These are phyloP conservation scores for Rhododendron molle DNA, from an alignment of 148 eudicot genomes.

Conservation along the genomic window DNA sequence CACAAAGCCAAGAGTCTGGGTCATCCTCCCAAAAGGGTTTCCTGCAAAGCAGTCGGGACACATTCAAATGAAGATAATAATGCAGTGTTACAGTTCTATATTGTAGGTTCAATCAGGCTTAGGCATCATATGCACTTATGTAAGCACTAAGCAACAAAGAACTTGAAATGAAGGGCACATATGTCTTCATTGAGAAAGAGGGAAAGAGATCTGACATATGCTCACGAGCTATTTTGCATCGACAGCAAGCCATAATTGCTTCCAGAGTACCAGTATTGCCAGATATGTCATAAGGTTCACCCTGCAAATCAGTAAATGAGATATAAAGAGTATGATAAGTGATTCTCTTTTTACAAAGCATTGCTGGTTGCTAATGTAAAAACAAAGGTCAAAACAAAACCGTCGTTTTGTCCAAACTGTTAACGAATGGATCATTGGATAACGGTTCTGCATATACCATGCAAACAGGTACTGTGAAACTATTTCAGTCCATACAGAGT, in stretches of 20 bases:
- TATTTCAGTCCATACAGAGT: background rate
- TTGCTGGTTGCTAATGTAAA: background rate
- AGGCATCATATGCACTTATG: background rate
- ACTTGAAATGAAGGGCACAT: background rate
- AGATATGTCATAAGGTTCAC: constrained; percentile 28
- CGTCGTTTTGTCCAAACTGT: background rate
- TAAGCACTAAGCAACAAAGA: background rate
- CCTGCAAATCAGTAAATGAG: constrained; percentile 18
- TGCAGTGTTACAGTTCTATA: background rate
- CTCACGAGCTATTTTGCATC: constrained; percentile 24
- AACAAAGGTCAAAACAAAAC: background rate
- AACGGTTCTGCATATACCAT: background rate
- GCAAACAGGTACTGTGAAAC: background rate
- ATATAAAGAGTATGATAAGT: background rate
- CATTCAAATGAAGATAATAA: background rate
- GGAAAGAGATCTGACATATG: constrained; percentile 26
- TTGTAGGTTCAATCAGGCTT: background rate
- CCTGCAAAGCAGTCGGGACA: constrained; percentile 13
- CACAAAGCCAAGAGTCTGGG: constrained; percentile 21
- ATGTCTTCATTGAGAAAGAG: background rate
- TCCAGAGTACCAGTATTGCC: constrained; percentile 27
- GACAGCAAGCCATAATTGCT: constrained; percentile 15
- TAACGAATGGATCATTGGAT: background rate
- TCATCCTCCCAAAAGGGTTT: background rate
- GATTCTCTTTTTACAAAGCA: background rate